Conservation (phyloP, 192 early-diverging fungal species). For the Gryganskiella cystojenkinii region DNA sequence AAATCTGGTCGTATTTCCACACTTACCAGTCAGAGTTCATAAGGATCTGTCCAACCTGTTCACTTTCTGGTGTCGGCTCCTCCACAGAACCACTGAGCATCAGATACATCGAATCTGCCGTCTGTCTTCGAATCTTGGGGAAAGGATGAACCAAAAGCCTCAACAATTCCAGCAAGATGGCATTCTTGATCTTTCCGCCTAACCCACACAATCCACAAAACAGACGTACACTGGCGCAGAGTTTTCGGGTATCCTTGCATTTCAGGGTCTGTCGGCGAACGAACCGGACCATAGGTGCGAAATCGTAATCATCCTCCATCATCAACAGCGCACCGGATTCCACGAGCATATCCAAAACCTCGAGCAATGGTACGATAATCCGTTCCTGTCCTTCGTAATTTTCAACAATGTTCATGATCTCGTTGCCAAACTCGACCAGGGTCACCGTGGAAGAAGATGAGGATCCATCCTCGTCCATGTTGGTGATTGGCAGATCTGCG, state of each 20-base stretch:
- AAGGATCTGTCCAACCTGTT: slow-evolving; percentile 71
- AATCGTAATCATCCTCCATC: slow-evolving; percentile 38
- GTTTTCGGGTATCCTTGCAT: slow-evolving; percentile 69
- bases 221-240: slow-evolving; percentile 71
- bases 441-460: slow-evolving; percentile 24
- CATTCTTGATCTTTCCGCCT: slow-evolving; percentile 54
- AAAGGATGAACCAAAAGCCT: slow-evolving; percentile 78
- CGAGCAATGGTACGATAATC: slow-evolving; percentile 73
- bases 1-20: too few species aligned
- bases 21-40: slow-evolving; percentile 76
- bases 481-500: slow-evolving; percentile 50
- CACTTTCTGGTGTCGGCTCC: slow-evolving; percentile 51
- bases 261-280: slow-evolving; percentile 31
- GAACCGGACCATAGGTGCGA: slow-evolving; percentile 34
- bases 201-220: slow-evolving; percentile 60
- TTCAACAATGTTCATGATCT: slow-evolving; percentile 56
- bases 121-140: slow-evolving; percentile 75
- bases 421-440: slow-evolving; percentile 53
- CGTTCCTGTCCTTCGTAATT: slow-evolving; percentile 67
- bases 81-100: slow-evolving; percentile 65
- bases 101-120: slow-evolving; percentile 81
- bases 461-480: slow-evolving; percentile 11
- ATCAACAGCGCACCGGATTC: slow-evolving; percentile 58
- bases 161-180: slow-evolving; percentile 69
- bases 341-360: slow-evolving; percentile 74